Percentiles rank a stretch among this genome's conserved stretches.
phyloP scores from a whole-genome alignment of 129 eudicot genomes.

The carrot (Daucus carota) region DNA sequence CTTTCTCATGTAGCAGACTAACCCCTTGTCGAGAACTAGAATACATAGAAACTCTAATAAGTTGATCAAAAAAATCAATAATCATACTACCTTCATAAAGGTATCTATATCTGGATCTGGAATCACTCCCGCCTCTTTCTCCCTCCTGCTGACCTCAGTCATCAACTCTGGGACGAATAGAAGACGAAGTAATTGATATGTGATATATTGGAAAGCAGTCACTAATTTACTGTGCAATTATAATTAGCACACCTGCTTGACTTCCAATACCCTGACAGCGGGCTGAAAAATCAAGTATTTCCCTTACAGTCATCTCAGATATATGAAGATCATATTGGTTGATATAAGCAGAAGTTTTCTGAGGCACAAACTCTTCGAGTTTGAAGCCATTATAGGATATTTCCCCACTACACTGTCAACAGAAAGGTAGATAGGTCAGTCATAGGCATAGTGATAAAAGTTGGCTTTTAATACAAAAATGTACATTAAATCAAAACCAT shows the following conservation, averaged over 20 bases:
- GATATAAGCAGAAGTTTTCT: slow-evolving; percentile 38
- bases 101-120: slow-evolving; percentile 57
- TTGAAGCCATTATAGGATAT: slow-evolving; percentile 38
- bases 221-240: background rate
- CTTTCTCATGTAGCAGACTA: background rate
- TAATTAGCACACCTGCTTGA: slow-evolving; percentile 32
- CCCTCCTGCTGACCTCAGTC: slow-evolving; percentile 43
- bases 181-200: background rate
- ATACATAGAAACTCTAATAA: background rate
- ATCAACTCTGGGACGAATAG: slow-evolving; percentile 19
- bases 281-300: slow-evolving; percentile 45
- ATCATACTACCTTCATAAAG: slow-evolving; percentile 42
- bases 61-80: background rate
- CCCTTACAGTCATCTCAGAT: slow-evolving; percentile 47
- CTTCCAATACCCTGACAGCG: slow-evolving; percentile 43
- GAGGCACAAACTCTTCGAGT: slow-evolving; percentile 41
- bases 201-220: background rate
- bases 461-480: background rate
- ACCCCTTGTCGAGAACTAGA: background rate
- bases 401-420: slow-evolving; percentile 35
- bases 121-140: slow-evolving; percentile 40
- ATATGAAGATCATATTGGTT: slow-evolving; percentile 42
- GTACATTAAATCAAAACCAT: background rate
- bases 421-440: background rate
- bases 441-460: background rate